Conservation (phyloP, 2,329 filamentous ascomycete genomes). For the Sclerotinia trifoliorum region DNA sequence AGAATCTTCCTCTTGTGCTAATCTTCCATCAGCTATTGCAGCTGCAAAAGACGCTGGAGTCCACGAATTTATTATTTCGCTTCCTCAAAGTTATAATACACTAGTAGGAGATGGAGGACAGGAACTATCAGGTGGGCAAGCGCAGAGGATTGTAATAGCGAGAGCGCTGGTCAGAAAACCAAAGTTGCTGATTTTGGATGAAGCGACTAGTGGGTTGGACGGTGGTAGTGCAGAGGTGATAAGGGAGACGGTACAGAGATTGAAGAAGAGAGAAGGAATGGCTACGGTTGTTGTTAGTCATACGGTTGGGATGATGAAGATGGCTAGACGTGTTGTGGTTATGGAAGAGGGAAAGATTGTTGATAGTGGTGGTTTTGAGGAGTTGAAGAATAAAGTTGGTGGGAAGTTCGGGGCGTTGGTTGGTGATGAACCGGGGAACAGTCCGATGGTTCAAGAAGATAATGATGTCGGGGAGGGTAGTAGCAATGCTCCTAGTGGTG, state of each 20-base stretch:
- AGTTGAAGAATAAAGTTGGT: conserved; percentile 46
- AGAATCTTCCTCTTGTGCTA: conserved; percentile 51
- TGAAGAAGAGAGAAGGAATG: conserved; percentile 50
- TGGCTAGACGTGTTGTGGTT: conserved; percentile 72
- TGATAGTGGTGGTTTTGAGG: conserved; percentile 64
- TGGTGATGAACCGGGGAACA: conserved; percentile 13
- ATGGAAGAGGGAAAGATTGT: conserved; percentile 66
- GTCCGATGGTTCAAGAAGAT: neutral
- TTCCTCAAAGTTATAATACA: conserved; percentile 71
- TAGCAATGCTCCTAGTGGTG: neutral
- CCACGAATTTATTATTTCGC: conserved; percentile 70
- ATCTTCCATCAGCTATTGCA: conserved; percentile 45
- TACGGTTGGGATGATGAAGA: conserved; percentile 78
- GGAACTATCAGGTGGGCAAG: conserved; percentile 75
- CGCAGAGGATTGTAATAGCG: conserved; percentile 78
- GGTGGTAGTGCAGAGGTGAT: conserved; percentile 63
- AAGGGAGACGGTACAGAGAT: conserved; percentile 56
- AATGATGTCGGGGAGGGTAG: conserved; percentile 8
- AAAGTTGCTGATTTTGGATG: conserved; percentile 75
- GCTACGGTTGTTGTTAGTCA: conserved; percentile 83
- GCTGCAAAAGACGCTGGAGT: conserved; percentile 64
- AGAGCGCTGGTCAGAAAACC: conserved; percentile 72
- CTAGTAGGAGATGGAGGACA: conserved; percentile 74
- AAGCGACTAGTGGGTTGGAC: conserved; percentile 82
- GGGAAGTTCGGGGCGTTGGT: conserved; percentile 34